Conservation (phyloP, 495 filamentous ascomycete genomes). For the Aspergillus campestris region DNA sequence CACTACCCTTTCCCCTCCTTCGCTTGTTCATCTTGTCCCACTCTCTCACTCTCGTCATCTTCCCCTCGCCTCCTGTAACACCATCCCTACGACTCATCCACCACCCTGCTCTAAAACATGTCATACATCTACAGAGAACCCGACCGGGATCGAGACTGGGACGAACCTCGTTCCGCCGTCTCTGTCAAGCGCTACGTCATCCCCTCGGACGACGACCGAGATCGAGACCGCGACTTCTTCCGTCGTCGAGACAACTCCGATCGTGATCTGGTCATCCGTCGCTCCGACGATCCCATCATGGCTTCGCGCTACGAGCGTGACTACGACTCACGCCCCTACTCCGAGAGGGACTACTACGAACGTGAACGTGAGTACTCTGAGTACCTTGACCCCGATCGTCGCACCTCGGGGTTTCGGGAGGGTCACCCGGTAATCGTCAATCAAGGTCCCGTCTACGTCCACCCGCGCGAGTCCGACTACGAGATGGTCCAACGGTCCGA, state of each 20-base stretch:
- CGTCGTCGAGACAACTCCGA: conserved; percentile 36
- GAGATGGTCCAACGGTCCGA: conserved; percentile 62
- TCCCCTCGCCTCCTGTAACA: not conserved
- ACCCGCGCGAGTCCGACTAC: conserved; percentile 55
- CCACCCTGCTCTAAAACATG: conserved; percentile 15
- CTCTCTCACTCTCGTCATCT: not conserved
- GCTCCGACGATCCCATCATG: conserved; percentile 33
- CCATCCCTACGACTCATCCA: conserved; percentile 1
- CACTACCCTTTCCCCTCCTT: not conserved
- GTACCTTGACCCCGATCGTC: conserved; percentile 48
- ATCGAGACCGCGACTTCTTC: conserved; percentile 31
- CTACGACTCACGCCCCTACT: conserved; percentile 24
- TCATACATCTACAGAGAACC: conserved; percentile 38
- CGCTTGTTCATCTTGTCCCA: not conserved
- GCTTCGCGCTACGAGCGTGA: conserved; percentile 38
- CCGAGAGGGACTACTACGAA: conserved; percentile 52
- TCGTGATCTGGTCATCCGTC: conserved; percentile 42
- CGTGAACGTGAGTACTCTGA: conserved; percentile 39
- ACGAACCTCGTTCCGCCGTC: conserved; percentile 31
- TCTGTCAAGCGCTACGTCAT: conserved; percentile 46
- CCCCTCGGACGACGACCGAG: conserved; percentile 35
- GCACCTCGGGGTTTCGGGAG: conserved; percentile 57
- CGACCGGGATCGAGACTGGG: conserved; percentile 38
- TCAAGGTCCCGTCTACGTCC: conserved; percentile 57
- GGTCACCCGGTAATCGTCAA: conserved; percentile 66